Conservation (phyloP, 192 early-diverging fungal genomes). For the Mortierella antarctica region DNA sequence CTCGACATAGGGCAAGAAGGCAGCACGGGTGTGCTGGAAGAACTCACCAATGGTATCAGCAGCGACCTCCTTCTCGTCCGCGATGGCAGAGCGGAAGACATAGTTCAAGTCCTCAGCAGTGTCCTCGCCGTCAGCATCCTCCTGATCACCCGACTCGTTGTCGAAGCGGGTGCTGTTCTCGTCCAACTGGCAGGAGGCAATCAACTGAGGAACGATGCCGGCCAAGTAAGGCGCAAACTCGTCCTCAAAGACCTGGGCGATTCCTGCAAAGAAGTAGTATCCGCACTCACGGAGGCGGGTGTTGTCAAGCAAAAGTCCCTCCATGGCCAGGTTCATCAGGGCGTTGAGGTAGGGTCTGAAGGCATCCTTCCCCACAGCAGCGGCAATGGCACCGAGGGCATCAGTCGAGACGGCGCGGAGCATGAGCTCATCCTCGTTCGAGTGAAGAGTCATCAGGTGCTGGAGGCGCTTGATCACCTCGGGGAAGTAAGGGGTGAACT, state of each 20-base stretch:
- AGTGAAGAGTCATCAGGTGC: conserved; percentile 75
- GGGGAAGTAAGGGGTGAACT: conserved; percentile 83
- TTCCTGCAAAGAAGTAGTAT: conserved; percentile 87
- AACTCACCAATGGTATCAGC: conserved; percentile 90
- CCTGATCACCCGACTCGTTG: conserved; percentile 36
- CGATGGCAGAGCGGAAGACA: conserved; percentile 79
- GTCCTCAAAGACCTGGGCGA: conserved; percentile 82
- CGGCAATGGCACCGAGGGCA: conserved; percentile 85
- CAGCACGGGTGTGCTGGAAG: conserved; percentile 76
- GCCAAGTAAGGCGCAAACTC: conserved; percentile 85
- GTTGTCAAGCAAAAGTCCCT: conserved; percentile 81
- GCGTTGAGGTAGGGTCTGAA: conserved; percentile 82
- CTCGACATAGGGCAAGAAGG: conserved; percentile 90
- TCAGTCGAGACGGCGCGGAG: conserved; percentile 90
- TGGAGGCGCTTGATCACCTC: conserved; percentile 75
- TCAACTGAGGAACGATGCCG: conserved; percentile 82
- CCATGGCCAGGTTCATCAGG: conserved; percentile 79
- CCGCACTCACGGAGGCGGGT: conserved; percentile 84
- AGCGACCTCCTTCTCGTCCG: conserved; percentile 94
- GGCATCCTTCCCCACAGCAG: conserved; percentile 85
- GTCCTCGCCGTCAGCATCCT: conserved; percentile 61
- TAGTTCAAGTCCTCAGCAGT: conserved; percentile 70
- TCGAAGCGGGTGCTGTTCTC: conserved; percentile 63
- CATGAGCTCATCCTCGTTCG: conserved; percentile 76
- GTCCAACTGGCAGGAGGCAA: conserved; percentile 81